phyloP scores from a whole-genome alignment of 2,329 filamentous ascomycete species.

The Fusarium phyllophilum region DNA sequence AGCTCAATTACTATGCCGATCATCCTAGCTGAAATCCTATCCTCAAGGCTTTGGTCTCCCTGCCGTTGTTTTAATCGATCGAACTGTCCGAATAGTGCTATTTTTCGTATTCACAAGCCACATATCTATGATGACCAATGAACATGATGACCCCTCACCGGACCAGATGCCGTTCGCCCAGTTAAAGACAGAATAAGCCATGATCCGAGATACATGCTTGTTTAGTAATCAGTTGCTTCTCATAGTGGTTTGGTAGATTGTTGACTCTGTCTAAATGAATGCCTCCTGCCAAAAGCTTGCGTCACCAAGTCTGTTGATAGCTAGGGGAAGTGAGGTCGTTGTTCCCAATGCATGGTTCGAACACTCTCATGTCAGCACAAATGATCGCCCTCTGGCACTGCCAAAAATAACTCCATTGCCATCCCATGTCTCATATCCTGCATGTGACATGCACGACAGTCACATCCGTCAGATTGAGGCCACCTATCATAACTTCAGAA shows the following conservation, averaged over 20 bases:
- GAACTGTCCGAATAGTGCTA: neutral
- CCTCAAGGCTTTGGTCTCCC: neutral
- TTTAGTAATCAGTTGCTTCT: neutral
- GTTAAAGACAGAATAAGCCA: no score
- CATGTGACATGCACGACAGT: neutral
- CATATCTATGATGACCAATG: neutral
- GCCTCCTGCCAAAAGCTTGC: no score
- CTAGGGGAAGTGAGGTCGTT: no score
- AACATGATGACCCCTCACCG: neutral
- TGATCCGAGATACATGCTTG: neutral
- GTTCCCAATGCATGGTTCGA: no score
- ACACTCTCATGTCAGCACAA: neutral
- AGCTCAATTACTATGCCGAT: neutral
- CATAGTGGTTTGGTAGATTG: accelerated
- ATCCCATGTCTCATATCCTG: neutral
- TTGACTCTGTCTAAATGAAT: no score
- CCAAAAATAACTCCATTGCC: neutral
- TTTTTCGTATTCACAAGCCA: neutral
- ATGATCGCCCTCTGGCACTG: neutral
- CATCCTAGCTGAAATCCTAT: neutral
- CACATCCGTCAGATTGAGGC: neutral
- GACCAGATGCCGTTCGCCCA: neutral
- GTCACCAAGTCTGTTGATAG: no score
- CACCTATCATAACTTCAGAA: neutral
- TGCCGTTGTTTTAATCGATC: no score